Conservation (phyloP, 768 basidiomycete genomes). For the Rhizopogon sp. region DNA sequence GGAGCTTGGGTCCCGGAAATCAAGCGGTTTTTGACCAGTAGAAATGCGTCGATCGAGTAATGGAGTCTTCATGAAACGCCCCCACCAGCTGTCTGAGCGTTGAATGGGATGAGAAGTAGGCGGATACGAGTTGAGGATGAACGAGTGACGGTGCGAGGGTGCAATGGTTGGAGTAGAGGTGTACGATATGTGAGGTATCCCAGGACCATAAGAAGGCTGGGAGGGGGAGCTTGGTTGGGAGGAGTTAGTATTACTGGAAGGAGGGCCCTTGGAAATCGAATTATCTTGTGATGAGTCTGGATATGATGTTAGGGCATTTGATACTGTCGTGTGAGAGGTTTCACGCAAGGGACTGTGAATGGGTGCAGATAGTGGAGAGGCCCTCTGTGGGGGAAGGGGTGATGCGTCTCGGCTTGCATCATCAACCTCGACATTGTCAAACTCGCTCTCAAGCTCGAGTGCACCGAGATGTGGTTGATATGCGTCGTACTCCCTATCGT, state of each 20-base stretch:
- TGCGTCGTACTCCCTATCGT: constrained; percentile 12
- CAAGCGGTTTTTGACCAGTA: constrained; percentile 31
- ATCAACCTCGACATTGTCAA: constrained; percentile 10
- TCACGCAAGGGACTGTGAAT: constrained; percentile 28
- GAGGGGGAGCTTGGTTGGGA: constrained; percentile 7
- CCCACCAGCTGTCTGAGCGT: constrained; percentile 76
- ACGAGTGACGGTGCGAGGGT: constrained; percentile 31
- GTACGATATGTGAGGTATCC: constrained; percentile 19
- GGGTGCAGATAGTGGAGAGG: constrained; percentile 12
- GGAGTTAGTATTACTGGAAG: constrained; percentile 17
- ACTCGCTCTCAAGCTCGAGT: constrained; percentile 16
- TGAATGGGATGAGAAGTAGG: constrained; percentile 45
- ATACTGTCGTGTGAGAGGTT: constrained; percentile 18
- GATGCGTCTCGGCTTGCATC: constrained; percentile 10
- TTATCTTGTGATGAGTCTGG: constrained; percentile 19
- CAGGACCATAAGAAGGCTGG: constrained; percentile 17
- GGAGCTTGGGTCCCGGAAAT: constrained; percentile 80
- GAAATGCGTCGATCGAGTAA: constrained; percentile 55
- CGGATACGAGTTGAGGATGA: constrained; percentile 37
- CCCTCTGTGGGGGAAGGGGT: constrained; percentile 8
- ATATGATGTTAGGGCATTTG: constrained; percentile 20
- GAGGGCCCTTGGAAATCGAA: constrained; percentile 20
- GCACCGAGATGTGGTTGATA: constrained; percentile 7
- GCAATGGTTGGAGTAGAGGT: constrained; percentile 24
- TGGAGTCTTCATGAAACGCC: constrained; percentile 61